These are phyloP conservation scores for Paramecium biaurelia DNA, from an alignment of 73 alveolate genomes.

Conservation along the genomic window DNA sequence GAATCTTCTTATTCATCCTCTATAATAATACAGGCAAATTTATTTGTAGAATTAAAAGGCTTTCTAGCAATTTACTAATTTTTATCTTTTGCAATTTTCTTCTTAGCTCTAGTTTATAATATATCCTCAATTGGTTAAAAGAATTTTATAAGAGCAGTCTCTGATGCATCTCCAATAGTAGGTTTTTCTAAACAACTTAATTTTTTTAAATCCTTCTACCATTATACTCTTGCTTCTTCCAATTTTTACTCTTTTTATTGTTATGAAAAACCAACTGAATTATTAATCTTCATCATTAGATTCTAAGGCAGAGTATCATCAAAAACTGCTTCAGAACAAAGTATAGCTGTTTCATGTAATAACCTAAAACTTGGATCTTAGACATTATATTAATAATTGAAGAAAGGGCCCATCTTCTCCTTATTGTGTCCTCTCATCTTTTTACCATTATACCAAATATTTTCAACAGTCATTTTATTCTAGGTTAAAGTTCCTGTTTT, in stretches of 20 bases:
- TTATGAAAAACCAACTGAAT: not conserved
- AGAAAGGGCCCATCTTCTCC: not conserved
- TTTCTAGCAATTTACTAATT: not conserved
- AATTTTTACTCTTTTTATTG: not conserved
- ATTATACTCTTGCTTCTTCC: not conserved
- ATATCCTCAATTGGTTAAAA: conserved; percentile 75
- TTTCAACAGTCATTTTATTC: conserved; percentile 90
- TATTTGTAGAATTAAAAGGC: conserved; percentile 32
- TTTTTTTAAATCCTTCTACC: not conserved
- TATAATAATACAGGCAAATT: conserved; percentile 8
- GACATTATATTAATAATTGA: not conserved
- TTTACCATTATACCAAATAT: conserved; percentile 77
- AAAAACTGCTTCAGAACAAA: conserved; percentile 41
- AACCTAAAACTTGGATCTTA: not conserved
- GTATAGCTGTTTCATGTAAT: not conserved
- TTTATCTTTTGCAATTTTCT: not conserved
- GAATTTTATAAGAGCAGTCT: conserved; percentile 88
- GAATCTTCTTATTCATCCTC: conserved; percentile 15
- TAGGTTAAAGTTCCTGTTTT: conserved; percentile 90
- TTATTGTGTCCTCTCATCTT: not conserved
- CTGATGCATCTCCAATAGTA: conserved; percentile 89
- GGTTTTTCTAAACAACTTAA: conserved; percentile 64
- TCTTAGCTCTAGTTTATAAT: conserved; percentile 53
- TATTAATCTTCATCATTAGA: not conserved
- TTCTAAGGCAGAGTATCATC: not conserved